Evolutionary conservation across 139 green algal genomes (phyloP).

Genomic region (Chlamydomonas incerta): DNA sequence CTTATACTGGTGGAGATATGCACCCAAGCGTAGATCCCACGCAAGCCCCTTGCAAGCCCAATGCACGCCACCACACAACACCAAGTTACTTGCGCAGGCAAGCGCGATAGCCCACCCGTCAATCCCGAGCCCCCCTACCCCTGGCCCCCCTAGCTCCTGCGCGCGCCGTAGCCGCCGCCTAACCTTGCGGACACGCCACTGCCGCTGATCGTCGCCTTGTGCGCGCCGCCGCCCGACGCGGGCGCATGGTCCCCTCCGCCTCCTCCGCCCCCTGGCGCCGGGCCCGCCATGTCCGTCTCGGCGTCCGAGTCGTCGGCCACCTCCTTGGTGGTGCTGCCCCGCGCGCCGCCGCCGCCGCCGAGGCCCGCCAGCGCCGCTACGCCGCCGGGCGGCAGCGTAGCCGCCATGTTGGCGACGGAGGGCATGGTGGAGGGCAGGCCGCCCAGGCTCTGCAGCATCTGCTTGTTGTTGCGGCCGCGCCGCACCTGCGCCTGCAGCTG

Average conservation of each 20-base stretch:
- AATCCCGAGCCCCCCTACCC: no score
- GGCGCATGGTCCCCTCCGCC: neutral
- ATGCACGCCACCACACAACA: no score
- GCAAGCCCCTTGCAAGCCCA: no score
- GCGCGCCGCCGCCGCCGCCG: neutral
- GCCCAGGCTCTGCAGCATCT: neutral
- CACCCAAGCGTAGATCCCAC: no score
- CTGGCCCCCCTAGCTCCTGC: no score
- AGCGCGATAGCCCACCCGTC: no score
- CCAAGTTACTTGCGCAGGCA: no score
- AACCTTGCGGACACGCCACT: no score
- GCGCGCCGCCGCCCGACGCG: no score
- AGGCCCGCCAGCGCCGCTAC: neutral
- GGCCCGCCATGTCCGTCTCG: conserved; percentile 3
- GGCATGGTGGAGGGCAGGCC: conserved; percentile 4
- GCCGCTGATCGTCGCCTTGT: no score
- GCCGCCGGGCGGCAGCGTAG: neutral
- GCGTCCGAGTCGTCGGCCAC: conserved; percentile 28
- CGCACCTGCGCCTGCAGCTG: conserved; percentile 46
- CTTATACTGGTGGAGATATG: no score
- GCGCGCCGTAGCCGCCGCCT: no score
- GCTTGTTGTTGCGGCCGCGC: conserved; percentile 49
- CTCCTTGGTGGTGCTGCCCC: conserved; percentile 19
- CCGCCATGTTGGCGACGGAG: neutral
- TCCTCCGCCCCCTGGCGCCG: neutral